Evolutionary conservation across 345 rosid species (phyloP), one percentile per base, ranked within the genome.

Genomic region (Salix exigua): DNA sequence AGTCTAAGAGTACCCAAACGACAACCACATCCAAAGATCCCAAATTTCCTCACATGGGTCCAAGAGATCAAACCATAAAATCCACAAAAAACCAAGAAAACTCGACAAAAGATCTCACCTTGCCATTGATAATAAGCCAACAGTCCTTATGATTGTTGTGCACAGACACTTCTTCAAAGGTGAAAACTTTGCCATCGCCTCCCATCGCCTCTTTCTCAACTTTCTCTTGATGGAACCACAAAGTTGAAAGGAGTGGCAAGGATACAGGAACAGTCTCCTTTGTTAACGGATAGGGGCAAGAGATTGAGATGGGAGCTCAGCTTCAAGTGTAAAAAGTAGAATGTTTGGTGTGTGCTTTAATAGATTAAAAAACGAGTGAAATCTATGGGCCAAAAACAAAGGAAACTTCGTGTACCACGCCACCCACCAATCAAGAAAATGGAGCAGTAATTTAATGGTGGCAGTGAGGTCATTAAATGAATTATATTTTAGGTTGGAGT

Each of bases 91-190:
- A 61, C 7, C 3, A 25, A 68, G 17, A 30, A 35, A 37, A 67
- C 69, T 33, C 4, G 37, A 26, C 1, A 40, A n/a, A 38, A 64
- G 44, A 60, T 28, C 64, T 42, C 23, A 82, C 94, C 92, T 88
- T 91, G 81, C 85, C 90, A 83, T 73, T 79, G 81, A 91, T 89
- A 82, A 87, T 48, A 78, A 91, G 84, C 97, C 97, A 90, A 60
- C 94, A 90, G 61, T 91, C 94, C 28, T 86, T 78, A 68, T 75
- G 30, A 11, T 72, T 77, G 73, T 85, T 86, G 78, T 91, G 97
- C 84, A 83, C 74, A 60, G 91, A 83, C 38, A 91, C 94, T 82
- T 91, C 81, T 33, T 87, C 86, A 71, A 91, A 82, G 58, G 92
- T 84, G 77, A 90, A 90, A 78, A 88, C 74, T 83, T 87, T 84